Conservation (phyloP, 2,329 filamentous ascomycete genomes). For the Penicillium fuscoglaucum region DNA sequence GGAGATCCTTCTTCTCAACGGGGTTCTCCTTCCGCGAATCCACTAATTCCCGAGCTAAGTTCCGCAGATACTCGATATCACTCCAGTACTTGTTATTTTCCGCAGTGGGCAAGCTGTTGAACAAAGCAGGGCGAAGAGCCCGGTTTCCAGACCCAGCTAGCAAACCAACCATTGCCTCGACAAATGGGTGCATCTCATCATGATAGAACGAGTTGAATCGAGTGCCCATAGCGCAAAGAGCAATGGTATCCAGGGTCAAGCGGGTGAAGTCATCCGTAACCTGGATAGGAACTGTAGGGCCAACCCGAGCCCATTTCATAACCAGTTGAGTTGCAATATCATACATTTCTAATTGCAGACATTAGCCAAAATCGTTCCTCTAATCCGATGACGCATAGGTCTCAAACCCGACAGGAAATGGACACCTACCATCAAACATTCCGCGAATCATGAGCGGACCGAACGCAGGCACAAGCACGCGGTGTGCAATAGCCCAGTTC, state of each 20-base stretch:
- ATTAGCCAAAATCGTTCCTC: not conserved
- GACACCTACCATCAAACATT: constrained; percentile 43
- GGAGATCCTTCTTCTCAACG: constrained; percentile 62
- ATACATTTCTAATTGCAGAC: constrained; percentile 36
- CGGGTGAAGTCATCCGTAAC: constrained; percentile 69
- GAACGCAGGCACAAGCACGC: constrained; percentile 50
- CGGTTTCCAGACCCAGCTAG: constrained; percentile 58
- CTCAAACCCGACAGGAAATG: not conserved
- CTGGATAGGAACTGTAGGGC: constrained; percentile 57
- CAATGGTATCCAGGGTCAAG: constrained; percentile 71
- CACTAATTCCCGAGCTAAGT: constrained; percentile 61
- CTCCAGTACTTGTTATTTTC: constrained; percentile 35
- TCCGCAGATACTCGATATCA: constrained; percentile 49
- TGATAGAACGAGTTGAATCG: constrained; percentile 75
- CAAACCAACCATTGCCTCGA: constrained; percentile 66
- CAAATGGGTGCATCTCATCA: constrained; percentile 68
- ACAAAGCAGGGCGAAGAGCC: constrained; percentile 49
- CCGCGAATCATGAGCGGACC: constrained; percentile 46
- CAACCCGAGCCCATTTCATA: constrained; percentile 50
- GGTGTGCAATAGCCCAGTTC: constrained; percentile 66
- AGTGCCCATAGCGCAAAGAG: constrained; percentile 68
- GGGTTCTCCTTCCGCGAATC: constrained; percentile 58
- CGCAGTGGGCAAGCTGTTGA: constrained; percentile 46
- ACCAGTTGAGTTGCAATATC: constrained; percentile 43
- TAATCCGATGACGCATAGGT: not conserved